Base-by-base conservation (phyloP, 495 filamentous ascomycete species). In the Hypoxylon intermedium region DNA sequence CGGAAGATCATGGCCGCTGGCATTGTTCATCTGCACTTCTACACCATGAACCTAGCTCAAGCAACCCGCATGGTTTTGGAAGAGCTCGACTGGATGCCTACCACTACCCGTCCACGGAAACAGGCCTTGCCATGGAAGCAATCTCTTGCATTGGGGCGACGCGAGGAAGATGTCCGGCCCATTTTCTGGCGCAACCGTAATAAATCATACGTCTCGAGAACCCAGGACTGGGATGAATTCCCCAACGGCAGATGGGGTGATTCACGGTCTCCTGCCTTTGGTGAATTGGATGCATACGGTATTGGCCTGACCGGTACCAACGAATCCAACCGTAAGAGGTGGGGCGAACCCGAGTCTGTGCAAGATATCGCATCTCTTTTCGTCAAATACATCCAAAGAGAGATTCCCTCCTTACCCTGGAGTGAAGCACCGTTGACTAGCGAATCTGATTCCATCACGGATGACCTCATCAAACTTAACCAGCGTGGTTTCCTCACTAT, bases 241-340 rank as follows among this genome's bases (percentile, higher is more conserved):
- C 95, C 95, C 38, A 99, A 99, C 78, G 95, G 95, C 30, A 89
- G 95, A 73, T 99, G 95, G 95, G 96, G 95, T 73, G 95, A 99
- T 74, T 91, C 93, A 28, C 84, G 95, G 48, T 98, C 95, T 23
- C 95, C 95, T 55, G 95, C 95, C 16, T 99, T 97, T 62, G 95
- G 95, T 67, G 92, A 97, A 75, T 82, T 99, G 33, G 95, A 99
- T 76, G 85, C 90, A 23, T 99, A 99, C 69, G 94, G 93, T 13
- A 89, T 98, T 60, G 92, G 93, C 41, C 77, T 99, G 58, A 95
- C 93, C 56, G 95, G 95, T n/a, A 93, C 90, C 6, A 99, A 97
- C 71, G 93, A 98, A 74, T 88, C 91, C 57, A 98, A 98, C 75
- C 87, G 92, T 71, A 92, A 97, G 76, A 83, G 93, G 45, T 99